Percentiles rank a stretch among this genome's conserved stretches.
These are phyloP conservation scores for Aspergillus egyptiacus DNA, from an alignment of 495 filamentous ascomycete species.

Conservation along the genomic window DNA sequence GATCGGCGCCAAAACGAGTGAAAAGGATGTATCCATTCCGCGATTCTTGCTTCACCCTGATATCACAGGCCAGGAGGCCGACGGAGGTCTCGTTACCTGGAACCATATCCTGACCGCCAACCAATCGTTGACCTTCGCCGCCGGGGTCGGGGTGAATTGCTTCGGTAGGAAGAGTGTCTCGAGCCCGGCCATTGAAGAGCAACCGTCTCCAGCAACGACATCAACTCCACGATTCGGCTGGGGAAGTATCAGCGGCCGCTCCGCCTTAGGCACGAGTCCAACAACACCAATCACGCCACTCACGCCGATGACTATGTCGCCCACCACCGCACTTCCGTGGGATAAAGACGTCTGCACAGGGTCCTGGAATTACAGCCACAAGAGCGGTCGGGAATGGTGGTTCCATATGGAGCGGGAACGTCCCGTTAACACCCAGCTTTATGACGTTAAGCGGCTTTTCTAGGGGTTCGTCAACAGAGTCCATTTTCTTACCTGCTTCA, in stretches of 20 bases:
- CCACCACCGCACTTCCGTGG: conserved; percentile 33
- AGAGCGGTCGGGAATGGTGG: conserved; percentile 45
- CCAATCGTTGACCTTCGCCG: conserved; percentile 37
- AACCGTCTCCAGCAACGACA: conserved; percentile 32
- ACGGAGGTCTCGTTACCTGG: conserved; percentile 43
- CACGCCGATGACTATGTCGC: conserved; percentile 29
- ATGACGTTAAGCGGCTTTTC: conserved; percentile 37
- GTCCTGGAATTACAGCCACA: conserved; percentile 41
- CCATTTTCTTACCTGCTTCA: background rate
- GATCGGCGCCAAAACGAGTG: conserved; percentile 25
- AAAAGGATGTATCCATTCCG: conserved; percentile 33
- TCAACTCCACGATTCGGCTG: conserved; percentile 35
- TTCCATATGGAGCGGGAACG: conserved; percentile 47
- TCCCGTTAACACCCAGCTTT: conserved; percentile 33
- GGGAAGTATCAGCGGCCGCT: conserved; percentile 35
- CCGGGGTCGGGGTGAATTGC: conserved; percentile 36
- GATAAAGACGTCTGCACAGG: conserved; percentile 44
- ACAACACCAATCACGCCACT: conserved; percentile 34
- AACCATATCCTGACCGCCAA: conserved; percentile 41
- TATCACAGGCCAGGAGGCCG: conserved; percentile 37
- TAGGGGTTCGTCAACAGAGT: conserved; percentile 10
- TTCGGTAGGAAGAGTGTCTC: conserved; percentile 28
- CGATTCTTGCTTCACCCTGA: conserved; percentile 42
- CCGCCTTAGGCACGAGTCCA: conserved; percentile 26
- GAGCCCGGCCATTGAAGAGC: conserved; percentile 27